phyloP scores from a whole-genome alignment of 768 basidiomycete species.

The Hericium erinaceus region DNA sequence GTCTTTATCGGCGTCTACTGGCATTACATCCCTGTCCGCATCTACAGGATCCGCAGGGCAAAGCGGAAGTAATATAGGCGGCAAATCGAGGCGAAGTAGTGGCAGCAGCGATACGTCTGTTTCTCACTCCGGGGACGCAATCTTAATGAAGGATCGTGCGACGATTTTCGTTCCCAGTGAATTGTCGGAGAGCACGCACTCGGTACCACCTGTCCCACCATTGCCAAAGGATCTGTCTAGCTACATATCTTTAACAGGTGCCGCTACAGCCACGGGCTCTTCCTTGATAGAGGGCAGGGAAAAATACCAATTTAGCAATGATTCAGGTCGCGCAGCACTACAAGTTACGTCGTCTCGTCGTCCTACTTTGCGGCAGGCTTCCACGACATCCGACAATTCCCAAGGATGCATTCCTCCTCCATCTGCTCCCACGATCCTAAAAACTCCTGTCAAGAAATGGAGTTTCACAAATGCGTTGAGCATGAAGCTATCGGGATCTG shows the following conservation, averaged over 20 bases:
- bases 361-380: conserved; percentile 19
- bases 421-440: conserved; percentile 38
- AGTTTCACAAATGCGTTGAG: conserved; percentile 85
- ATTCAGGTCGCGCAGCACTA: conserved; percentile 38
- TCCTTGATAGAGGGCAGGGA: no score
- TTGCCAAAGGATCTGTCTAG: conserved; percentile 83
- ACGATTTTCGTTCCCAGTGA: conserved; percentile 51
- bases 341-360: conserved; percentile 40
- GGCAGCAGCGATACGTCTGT: conserved; percentile 80
- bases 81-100: conserved; percentile 64
- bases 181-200: conserved; percentile 39
- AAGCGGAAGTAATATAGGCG: conserved; percentile 47
- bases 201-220: conserved; percentile 90
- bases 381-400: conserved; percentile 14
- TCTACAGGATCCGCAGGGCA: no score
- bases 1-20: conserved; percentile 70
- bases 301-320: conserved; percentile 9
- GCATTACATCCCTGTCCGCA: conserved; percentile 65
- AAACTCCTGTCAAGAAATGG: conserved; percentile 95
- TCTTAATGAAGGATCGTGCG: conserved; percentile 57
- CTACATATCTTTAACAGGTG: conserved; percentile 39
- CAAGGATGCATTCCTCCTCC: conserved; percentile 32
- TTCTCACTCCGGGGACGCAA: conserved; percentile 59
- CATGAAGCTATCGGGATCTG: conserved; percentile 57
- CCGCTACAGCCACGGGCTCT: no score